Evolutionary conservation across 73 alveolate species (phyloP).

Genomic region (Stentor coeruleus): DNA sequence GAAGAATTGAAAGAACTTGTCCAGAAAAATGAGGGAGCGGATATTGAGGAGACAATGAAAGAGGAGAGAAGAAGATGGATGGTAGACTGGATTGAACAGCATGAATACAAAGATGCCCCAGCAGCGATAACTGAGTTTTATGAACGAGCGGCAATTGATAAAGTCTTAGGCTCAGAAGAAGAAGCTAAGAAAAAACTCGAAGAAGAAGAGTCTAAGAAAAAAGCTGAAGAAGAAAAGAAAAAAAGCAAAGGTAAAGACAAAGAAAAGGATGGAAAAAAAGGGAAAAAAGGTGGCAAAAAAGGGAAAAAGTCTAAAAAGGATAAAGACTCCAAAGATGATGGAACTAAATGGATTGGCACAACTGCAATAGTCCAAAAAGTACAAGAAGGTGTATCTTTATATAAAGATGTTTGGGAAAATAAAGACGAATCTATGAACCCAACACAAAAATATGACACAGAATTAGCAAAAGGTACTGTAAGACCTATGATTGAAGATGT

Average conservation of each 20-base stretch:
- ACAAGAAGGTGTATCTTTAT: constrained; percentile 53
- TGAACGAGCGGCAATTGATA: constrained; percentile 42
- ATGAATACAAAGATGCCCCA: constrained; percentile 48
- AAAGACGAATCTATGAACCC: constrained; percentile 71
- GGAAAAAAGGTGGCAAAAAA: constrained; percentile 45
- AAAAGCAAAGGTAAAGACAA: constrained; percentile 66
- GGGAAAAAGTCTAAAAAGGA: constrained; percentile 27
- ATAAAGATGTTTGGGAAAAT: constrained; percentile 66
- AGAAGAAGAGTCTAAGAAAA: constrained; percentile 76
- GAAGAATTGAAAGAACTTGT: constrained; percentile 67
- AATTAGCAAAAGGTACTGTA: constrained; percentile 62
- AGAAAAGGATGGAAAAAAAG: constrained; percentile 65
- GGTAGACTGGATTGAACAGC: constrained; percentile 54
- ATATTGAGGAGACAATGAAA: constrained; percentile 67
- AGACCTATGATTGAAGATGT: constrained; percentile 69
- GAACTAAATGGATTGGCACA: constrained; percentile 44
- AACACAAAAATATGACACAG: constrained; percentile 57
- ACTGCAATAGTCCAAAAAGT: constrained; percentile 40
- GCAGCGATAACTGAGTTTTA: constrained; percentile 49
- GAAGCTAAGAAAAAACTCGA: constrained; percentile 64
- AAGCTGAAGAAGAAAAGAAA: constrained; percentile 70
- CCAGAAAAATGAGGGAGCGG: constrained; percentile 81
- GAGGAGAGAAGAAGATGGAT: constrained; percentile 84
- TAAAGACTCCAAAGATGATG: constrained; percentile 32
- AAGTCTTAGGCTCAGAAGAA: constrained; percentile 61